phyloP scores from a whole-genome alignment of 2,329 filamentous ascomycete genomes.

The Talaromyces sp. region DNA sequence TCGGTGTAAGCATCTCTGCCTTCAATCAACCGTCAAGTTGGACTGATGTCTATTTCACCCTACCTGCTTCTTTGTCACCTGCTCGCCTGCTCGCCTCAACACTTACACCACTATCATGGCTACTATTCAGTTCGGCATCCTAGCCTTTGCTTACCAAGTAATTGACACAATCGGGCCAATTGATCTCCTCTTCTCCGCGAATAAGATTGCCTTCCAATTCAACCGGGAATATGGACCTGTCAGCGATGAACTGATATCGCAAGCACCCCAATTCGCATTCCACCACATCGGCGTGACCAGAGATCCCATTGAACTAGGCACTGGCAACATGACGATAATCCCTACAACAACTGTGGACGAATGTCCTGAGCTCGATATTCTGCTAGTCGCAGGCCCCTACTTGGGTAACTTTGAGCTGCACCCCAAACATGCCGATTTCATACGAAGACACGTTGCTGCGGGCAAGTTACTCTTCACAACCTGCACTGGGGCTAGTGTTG shows the following conservation, averaged over 20 bases:
- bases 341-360: slow-evolving; percentile 35
- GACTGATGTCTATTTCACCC: background rate
- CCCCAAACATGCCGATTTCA: slow-evolving; percentile 33
- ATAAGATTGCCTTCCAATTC: slow-evolving; percentile 23
- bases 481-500: slow-evolving; percentile 24
- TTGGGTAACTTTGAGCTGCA: slow-evolving; percentile 30
- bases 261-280: slow-evolving; percentile 33
- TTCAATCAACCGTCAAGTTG: background rate
- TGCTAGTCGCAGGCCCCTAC: slow-evolving; percentile 39
- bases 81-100: background rate
- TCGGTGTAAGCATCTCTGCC: background rate
- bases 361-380: slow-evolving; percentile 40
- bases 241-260: slow-evolving; percentile 18
- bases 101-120: slow-evolving; percentile 21
- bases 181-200: slow-evolving; percentile 33
- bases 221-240: slow-evolving; percentile 19
- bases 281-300: slow-evolving; percentile 37
- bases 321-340: slow-evolving; percentile 26
- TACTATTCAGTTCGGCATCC: slow-evolving; percentile 29
- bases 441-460: slow-evolving; percentile 36
- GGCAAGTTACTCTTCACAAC: slow-evolving; percentile 34
- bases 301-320: slow-evolving; percentile 30
- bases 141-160: slow-evolving; percentile 35
- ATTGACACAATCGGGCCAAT: slow-evolving; percentile 36
- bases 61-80: background rate